Percentiles rank a stretch among this genome's conserved stretches.
Evolutionary conservation across 768 basidiomycete genomes (phyloP).

Genomic region (Exsudoporus frostii): DNA sequence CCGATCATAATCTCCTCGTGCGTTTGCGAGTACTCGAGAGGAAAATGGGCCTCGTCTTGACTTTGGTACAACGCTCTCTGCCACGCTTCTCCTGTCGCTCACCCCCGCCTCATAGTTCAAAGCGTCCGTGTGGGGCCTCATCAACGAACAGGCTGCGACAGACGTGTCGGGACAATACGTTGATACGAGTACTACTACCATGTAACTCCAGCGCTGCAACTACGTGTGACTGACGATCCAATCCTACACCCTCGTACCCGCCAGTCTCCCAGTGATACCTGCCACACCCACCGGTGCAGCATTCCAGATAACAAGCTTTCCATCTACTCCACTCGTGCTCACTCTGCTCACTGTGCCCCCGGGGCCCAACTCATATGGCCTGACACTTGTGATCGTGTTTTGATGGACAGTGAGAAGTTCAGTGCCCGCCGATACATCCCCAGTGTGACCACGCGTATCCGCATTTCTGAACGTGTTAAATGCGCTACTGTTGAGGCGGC

Average conservation of each 20-base stretch:
- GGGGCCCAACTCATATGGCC: slow-evolving; percentile 59
- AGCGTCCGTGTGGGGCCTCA: slow-evolving; percentile 92
- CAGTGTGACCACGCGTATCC: slow-evolving; percentile 62
- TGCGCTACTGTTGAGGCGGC: slow-evolving; percentile 87
- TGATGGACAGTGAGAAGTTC: slow-evolving; percentile 91
- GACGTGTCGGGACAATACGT: slow-evolving; percentile 16
- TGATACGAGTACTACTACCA: slow-evolving; percentile 13
- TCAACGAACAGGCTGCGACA: slow-evolving; percentile 65
- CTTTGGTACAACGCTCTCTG: slow-evolving; percentile 53
- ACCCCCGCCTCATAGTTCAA: slow-evolving; percentile 63
- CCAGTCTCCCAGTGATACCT: slow-evolving; percentile 47
- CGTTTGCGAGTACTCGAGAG: slow-evolving; percentile 80
- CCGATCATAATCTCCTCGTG: slow-evolving; percentile 73
- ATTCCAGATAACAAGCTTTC: slow-evolving; percentile 89
- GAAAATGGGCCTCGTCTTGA: slow-evolving; percentile 94
- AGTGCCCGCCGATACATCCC: slow-evolving; percentile 48
- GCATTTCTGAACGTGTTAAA: slow-evolving; percentile 94
- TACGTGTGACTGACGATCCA: not conserved
- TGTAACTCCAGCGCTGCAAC: slow-evolving; percentile 5
- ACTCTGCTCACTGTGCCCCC: slow-evolving; percentile 66
- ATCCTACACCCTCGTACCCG: slow-evolving; percentile 42
- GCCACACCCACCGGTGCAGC: slow-evolving; percentile 51
- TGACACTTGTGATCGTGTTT: slow-evolving; percentile 94
- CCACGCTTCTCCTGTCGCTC: slow-evolving; percentile 1
- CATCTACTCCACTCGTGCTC: slow-evolving; percentile 92